phyloP scores from a whole-genome alignment of 371 early-diverging fungal species.

The Dichotomocladium elegans region DNA sequence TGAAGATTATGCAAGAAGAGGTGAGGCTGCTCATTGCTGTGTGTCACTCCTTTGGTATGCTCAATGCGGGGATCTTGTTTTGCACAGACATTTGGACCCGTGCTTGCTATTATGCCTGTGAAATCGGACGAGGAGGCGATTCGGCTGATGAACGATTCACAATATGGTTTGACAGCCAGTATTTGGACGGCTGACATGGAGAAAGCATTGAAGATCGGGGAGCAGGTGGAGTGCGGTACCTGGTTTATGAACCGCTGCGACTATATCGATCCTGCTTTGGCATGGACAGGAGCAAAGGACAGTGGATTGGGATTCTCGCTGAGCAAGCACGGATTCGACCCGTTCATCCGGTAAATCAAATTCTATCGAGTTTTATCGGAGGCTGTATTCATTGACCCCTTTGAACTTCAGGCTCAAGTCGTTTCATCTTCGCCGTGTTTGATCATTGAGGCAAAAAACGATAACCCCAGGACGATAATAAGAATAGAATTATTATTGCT shows the following conservation, averaged over 20 bases:
- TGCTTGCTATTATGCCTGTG: slow-evolving; percentile 75
- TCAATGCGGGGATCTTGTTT: neutral
- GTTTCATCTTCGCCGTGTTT: slow-evolving; percentile 48
- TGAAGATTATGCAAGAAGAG: slow-evolving; percentile 82
- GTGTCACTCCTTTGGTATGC: neutral
- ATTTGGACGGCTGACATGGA: slow-evolving; percentile 75
- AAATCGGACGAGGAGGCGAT: slow-evolving; percentile 75
- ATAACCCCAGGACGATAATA: no score
- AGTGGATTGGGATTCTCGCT: slow-evolving; percentile 76
- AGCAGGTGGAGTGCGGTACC: slow-evolving; percentile 78
- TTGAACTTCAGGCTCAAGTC: slow-evolving; percentile 49
- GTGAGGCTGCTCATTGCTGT: slow-evolving; percentile 6
- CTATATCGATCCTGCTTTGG: slow-evolving; percentile 75
- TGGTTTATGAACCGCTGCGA: slow-evolving; percentile 88
- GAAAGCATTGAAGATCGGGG: slow-evolving; percentile 59
- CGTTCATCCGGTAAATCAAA: slow-evolving; percentile 54
- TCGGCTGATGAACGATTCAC: slow-evolving; percentile 75
- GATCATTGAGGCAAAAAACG: neutral
- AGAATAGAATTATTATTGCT: no score
- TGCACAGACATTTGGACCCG: slow-evolving; percentile 77
- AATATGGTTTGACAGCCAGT: slow-evolving; percentile 81
- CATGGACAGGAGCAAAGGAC: slow-evolving; percentile 84
- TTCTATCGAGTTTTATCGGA: neutral
- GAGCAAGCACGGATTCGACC: slow-evolving; percentile 66
- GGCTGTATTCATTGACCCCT: no score